phyloP scores from a whole-genome alignment of 176 grass and related monocot genomes.

The Carex myosuroides region DNA sequence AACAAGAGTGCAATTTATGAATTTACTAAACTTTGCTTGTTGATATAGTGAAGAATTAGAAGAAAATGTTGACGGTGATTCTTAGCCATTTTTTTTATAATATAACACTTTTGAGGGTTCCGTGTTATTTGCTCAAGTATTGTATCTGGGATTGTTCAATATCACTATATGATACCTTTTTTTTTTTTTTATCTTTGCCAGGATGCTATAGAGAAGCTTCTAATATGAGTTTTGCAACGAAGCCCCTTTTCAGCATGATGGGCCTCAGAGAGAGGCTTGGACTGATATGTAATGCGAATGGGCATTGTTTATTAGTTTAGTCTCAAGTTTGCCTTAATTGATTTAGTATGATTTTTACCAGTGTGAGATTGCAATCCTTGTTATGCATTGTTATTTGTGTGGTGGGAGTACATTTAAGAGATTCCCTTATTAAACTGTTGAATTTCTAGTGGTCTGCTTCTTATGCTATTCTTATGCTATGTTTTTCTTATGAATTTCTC shows the following conservation, averaged over 20 bases:
- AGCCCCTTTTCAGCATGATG: conserved; percentile 62
- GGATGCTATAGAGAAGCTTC: conserved; percentile 84
- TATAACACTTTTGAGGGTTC: neutral
- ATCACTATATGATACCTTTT: neutral
- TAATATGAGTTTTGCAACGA: conserved; percentile 46
- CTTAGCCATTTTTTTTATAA: neutral
- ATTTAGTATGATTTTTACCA: neutral
- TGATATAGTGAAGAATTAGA: too few relatives aligned
- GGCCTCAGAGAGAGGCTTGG: conserved; percentile 77
- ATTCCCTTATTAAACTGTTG: neutral
- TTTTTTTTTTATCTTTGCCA: conserved; percentile 2
- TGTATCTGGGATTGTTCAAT: neutral
- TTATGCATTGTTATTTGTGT: neutral
- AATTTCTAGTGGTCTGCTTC: neutral
- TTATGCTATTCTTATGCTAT: neutral
- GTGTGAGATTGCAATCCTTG: neutral
- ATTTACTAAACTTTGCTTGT: too few relatives aligned
- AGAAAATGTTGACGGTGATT: neutral
- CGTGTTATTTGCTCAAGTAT: too few relatives aligned
- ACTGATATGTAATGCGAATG: conserved; percentile 46
- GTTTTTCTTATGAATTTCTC: neutral
- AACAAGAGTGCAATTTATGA: neutral
- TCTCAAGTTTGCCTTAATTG: neutral
- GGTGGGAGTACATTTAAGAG: neutral
- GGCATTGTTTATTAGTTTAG: conserved; percentile 24